These are phyloP conservation scores for Eucalyptus shirleyi DNA, from an alignment of 345 rosid genomes.

Conservation along the genomic window DNA sequence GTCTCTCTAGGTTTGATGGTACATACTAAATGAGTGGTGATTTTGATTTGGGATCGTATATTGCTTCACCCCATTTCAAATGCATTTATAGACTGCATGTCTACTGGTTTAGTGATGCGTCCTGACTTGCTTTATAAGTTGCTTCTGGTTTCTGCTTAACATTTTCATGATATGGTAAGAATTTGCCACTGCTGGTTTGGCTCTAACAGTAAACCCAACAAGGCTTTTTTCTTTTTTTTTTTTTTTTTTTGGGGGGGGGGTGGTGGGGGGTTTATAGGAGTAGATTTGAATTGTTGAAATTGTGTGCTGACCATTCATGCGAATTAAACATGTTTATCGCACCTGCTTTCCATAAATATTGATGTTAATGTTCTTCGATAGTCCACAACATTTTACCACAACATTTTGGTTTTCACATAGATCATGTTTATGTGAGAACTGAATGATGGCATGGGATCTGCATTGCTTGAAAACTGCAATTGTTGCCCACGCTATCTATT, in stretches of 20 bases:
- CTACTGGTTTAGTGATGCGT: neutral
- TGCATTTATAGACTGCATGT: neutral
- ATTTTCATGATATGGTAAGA: neutral
- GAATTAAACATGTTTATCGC: neutral
- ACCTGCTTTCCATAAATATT: neutral
- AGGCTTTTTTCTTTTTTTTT: neutral
- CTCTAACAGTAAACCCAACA: neutral
- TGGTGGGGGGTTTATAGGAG: neutral
- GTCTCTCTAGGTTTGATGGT: neutral
- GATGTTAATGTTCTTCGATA: neutral
- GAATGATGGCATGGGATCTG: neutral
- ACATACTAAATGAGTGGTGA: neutral
- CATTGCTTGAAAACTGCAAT: neutral
- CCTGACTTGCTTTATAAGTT: neutral
- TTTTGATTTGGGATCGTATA: neutral
- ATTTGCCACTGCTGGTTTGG: neutral
- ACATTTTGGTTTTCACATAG: neutral
- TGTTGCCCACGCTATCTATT: neutral
- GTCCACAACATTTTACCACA: neutral
- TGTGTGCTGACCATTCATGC: neutral
- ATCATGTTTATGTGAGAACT: neutral
- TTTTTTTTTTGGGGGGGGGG: fast-evolving
- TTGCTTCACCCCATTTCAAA: neutral
- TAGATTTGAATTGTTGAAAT: neutral
- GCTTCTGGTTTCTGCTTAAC: neutral